phyloP scores from a whole-genome alignment of 495 filamentous ascomycete genomes.

The Talaromyces ruber region DNA sequence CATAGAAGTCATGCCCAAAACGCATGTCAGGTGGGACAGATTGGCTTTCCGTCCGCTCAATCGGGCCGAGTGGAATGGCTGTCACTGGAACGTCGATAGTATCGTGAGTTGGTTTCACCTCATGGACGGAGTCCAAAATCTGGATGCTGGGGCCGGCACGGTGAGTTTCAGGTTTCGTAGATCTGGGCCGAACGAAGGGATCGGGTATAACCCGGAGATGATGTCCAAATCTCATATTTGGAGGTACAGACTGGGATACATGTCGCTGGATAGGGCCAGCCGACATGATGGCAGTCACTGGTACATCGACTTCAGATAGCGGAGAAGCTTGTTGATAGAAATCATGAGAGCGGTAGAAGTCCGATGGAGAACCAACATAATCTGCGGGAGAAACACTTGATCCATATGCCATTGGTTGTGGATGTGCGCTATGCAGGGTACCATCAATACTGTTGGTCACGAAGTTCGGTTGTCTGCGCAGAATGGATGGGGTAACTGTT shows the following conservation, averaged over 20 bases:
- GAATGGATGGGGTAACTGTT: slow-evolving; percentile 17
- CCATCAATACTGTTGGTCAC: neutral
- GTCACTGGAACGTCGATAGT: slow-evolving; percentile 75
- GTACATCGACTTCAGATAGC: slow-evolving; percentile 84
- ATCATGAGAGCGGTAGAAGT: slow-evolving; percentile 21
- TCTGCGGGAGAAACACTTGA: slow-evolving; percentile 15
- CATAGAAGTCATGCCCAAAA: neutral
- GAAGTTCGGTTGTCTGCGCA: slow-evolving; percentile 3
- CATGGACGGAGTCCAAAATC: neutral
- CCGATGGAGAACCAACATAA: slow-evolving; percentile 13
- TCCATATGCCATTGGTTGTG: neutral
- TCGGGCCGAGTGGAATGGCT: slow-evolving; percentile 23
- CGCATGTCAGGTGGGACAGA: slow-evolving; percentile 16
- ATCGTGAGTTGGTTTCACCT: neutral
- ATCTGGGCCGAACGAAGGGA: slow-evolving; percentile 40
- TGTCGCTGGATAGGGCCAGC: slow-evolving; percentile 62
- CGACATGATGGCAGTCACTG: slow-evolving; percentile 65
- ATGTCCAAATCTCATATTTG: slow-evolving; percentile 63
- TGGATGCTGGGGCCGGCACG: neutral
- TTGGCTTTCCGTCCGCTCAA: slow-evolving; percentile 4
- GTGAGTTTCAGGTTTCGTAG: slow-evolving; percentile 31
- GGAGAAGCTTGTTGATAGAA: slow-evolving; percentile 71
- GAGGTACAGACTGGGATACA: slow-evolving; percentile 80
- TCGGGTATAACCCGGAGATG: slow-evolving; percentile 8
- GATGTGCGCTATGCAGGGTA: neutral